Evolutionary conservation across 306 rosid genomes (phyloP).

Genomic region (Corylus avellana): DNA sequence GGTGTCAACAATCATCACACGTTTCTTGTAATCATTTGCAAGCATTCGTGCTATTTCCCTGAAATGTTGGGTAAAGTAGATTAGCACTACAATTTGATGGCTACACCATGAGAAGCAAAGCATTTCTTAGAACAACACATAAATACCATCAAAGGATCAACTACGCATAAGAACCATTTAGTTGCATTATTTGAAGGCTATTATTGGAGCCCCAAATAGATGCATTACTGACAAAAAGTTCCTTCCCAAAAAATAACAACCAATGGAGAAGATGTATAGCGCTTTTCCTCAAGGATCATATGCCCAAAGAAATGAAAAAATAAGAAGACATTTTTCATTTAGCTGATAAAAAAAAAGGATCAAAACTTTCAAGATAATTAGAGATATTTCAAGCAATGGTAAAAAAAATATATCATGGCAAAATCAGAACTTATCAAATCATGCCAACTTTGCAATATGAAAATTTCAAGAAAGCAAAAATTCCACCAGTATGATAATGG

Average conservation of each 20-base stretch:
- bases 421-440: not conserved
- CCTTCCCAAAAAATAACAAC: not conserved
- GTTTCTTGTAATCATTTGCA: slow-evolving; percentile 88
- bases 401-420: not conserved
- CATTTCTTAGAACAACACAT: not conserved
- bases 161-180: not conserved
- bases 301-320: not conserved
- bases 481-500: not conserved
- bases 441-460: not conserved
- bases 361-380: not conserved
- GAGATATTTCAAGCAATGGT: not conserved
- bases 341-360: not conserved
- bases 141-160: not conserved
- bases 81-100: slow-evolving; percentile 14
- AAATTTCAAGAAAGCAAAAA: not conserved
- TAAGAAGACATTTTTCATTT: not conserved
- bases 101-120: not conserved
- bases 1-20: slow-evolving; percentile 98
- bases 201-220: not conserved
- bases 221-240: not conserved
- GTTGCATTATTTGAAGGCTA: not conserved
- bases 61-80: slow-evolving; percentile 23
- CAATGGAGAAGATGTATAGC: not conserved
- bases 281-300: not conserved
- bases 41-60: slow-evolving; percentile 95